These are phyloP conservation scores for Phyllosticta citribraziliensis DNA, from an alignment of 2,329 filamentous ascomycete genomes.

Conservation along the genomic window DNA sequence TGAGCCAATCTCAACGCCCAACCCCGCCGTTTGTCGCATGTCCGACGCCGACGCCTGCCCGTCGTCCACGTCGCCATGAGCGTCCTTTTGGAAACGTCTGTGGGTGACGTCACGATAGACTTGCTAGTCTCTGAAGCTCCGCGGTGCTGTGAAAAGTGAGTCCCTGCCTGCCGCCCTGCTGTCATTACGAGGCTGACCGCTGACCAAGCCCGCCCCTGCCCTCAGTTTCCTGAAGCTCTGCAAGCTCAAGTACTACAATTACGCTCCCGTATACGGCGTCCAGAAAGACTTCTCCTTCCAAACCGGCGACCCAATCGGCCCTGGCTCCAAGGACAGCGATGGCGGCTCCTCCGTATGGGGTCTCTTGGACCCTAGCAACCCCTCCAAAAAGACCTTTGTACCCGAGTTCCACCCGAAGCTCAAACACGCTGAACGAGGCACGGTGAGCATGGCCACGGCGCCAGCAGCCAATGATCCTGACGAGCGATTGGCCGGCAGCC, in stretches of 20 bases:
- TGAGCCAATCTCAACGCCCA: neutral
- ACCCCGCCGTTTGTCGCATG: neutral
- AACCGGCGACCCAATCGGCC: constrained; percentile 87
- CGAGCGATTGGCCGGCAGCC: constrained; percentile 71
- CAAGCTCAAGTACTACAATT: constrained; percentile 99
- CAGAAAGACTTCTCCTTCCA: constrained; percentile 96
- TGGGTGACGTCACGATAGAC: constrained; percentile 91
- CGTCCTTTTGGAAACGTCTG: constrained; percentile 84
- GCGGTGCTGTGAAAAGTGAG: constrained; percentile 90
- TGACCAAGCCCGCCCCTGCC: constrained; percentile 39
- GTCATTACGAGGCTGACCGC: constrained; percentile 41
- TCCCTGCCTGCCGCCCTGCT: constrained; percentile 17
- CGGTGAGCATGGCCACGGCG: constrained; percentile 95
- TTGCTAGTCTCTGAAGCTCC: constrained; percentile 81
- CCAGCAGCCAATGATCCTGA: constrained; percentile 68
- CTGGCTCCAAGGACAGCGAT: constrained; percentile 73
- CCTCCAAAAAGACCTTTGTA: constrained; percentile 65
- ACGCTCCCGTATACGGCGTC: constrained; percentile 80
- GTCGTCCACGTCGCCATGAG: constrained; percentile 52
- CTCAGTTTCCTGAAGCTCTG: constrained; percentile 92
- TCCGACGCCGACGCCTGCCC: neutral
- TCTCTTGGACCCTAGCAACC: constrained; percentile 50
- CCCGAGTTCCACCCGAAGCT: constrained; percentile 80
- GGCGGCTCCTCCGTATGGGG: constrained; percentile 93
- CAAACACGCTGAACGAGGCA: constrained; percentile 81